Evolutionary conservation across 768 basidiomycete genomes (phyloP).

Genomic region (Suillus decipiens): DNA sequence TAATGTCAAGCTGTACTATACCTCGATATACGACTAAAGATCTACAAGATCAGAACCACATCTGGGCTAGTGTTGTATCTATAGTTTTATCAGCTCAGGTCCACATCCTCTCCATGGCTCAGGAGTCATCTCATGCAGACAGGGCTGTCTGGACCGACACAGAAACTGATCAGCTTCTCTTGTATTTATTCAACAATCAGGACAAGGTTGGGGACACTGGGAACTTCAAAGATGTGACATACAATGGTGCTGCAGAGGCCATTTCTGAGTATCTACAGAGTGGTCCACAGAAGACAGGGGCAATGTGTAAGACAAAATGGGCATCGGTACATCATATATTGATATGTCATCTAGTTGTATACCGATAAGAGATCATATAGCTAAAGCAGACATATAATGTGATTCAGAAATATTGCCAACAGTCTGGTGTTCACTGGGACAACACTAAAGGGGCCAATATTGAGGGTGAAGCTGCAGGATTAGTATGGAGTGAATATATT

Average conservation of each 20-base stretch:
- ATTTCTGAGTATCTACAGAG: not conserved
- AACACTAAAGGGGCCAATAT: not conserved
- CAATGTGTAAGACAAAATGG: not conserved
- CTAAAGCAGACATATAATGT: not conserved
- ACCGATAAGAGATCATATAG: not conserved
- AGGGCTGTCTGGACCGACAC: not conserved
- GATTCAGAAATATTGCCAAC: not conserved
- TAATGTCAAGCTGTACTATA: no score
- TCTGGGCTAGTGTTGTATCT: not conserved
- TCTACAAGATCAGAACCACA: not conserved
- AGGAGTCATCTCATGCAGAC: not conserved
- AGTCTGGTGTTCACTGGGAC: constrained; percentile 1
- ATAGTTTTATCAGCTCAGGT: not conserved
- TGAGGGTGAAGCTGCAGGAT: not conserved
- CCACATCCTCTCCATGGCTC: not conserved
- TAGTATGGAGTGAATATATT: not conserved
- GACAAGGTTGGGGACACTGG: not conserved
- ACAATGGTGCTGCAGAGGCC: not conserved
- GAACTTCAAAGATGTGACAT: not conserved
- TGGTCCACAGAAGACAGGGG: not conserved
- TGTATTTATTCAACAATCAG: not conserved
- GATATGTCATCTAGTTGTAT: not conserved
- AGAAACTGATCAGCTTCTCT: not conserved
- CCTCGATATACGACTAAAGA: not conserved
- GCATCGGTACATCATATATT: not conserved